Conservation (phyloP, 1,284 basidiomycete genomes). For the Papiliotrema laurentii region DNA sequence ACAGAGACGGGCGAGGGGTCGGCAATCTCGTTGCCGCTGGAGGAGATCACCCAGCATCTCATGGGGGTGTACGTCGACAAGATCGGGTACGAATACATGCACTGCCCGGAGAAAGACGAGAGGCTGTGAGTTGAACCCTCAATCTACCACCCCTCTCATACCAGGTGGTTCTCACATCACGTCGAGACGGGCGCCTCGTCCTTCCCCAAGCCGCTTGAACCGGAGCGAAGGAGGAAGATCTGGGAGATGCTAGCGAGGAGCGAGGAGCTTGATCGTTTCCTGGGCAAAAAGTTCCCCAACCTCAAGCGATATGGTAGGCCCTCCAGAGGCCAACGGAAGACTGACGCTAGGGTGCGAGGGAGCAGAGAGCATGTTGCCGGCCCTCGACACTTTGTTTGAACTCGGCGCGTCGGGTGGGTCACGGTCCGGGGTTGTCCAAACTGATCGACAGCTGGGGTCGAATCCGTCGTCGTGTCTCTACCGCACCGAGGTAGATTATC, state of each 20-base stretch:
- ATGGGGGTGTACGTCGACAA: constrained; percentile 69
- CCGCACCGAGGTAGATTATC: constrained; percentile 79
- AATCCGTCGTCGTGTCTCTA: constrained; percentile 60
- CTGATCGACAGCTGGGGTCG: constrained; percentile 56
- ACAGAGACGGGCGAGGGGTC: constrained; percentile 54
- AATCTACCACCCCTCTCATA: too few relatives aligned
- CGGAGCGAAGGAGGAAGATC: constrained; percentile 55
- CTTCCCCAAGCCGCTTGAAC: constrained; percentile 37
- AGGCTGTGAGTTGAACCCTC: constrained; percentile 32
- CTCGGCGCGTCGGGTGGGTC: constrained; percentile 59
- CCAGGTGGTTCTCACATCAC: constrained; percentile 71
- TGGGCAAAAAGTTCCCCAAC: constrained; percentile 44
- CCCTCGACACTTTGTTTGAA: constrained; percentile 68
- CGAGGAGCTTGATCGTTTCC: constrained; percentile 65
- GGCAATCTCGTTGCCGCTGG: constrained; percentile 56
- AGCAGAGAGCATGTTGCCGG: constrained; percentile 83
- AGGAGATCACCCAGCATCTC: constrained; percentile 65
- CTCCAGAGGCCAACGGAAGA: background rate
- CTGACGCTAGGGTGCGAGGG: constrained; percentile 56
- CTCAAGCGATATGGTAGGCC: constrained; percentile 38
- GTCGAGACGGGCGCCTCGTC: constrained; percentile 60
- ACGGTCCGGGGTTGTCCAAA: background rate
- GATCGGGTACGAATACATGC: constrained; percentile 76
- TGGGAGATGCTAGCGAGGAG: constrained; percentile 66
- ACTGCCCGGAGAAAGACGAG: constrained; percentile 37